Base-by-base conservation (phyloP, 306 rosid genomes). In the Prunus armeniaca region DNA sequence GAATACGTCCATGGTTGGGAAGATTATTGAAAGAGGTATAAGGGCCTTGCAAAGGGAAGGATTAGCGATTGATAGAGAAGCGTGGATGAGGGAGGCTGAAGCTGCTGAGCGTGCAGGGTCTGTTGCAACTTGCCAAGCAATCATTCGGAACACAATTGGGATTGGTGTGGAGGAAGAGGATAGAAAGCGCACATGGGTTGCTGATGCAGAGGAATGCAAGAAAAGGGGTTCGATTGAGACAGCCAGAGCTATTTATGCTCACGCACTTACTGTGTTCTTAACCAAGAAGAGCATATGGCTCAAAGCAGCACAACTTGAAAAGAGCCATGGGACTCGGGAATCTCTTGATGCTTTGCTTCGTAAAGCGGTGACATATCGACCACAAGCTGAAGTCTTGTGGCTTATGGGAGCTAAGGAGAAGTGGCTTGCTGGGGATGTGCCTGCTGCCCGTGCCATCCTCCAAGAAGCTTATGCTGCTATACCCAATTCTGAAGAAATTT, bases 391-490 rank as follows among this genome's bases (percentile, higher is more conserved):
- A 82, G 98, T 93, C 67, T 82, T 93, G 57, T 93, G 98, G 98
- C 98, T 93, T 80, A 93, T 93, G 98, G 97, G 97, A 73, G 98
- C 98, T 18, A 93, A 91, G 84, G 98, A 89, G 87, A 93, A 93
- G 82, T 93, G 97, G 98, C 97, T 91, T 78, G 98, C 97, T 73
- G 98, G 98, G 25, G 97, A 93, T 78, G 97, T 91, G 65, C 96
- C 93, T 22, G 87, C 91, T 13, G 98, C 96, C 32, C 89, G 98
- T 60, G 91, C 92, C 49, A 93, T 93, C 77, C 98, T 93, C 69
- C 93, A 88, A 82, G 93, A 93, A 88, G 97, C 97, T 38, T 93
- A 93, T 79, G 96, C 96, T 75, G 96, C 97, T 74, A 93, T 91
- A 78, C 97, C 97, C 20, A 89, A 91, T 81, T 93, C 98, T 2